Evolutionary conservation across 179 eudicot species (phyloP).

Genomic region (Drosera spatulata): DNA sequence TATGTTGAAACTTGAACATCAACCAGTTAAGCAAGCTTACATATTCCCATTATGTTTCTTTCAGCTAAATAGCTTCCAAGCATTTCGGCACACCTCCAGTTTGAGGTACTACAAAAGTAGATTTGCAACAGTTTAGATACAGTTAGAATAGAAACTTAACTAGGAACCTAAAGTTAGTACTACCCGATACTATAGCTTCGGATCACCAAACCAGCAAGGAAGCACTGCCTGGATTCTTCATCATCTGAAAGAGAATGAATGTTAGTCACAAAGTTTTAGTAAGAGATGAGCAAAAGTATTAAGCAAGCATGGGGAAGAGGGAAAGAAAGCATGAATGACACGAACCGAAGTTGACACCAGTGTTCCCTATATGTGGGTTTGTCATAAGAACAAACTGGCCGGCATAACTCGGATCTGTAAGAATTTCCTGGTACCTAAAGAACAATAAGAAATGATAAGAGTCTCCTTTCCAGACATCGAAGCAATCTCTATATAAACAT

Average conservation of each 20-base stretch:
- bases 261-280: background rate
- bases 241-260: conserved; percentile 37
- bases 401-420: conserved; percentile 98
- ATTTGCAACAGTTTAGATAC: no score
- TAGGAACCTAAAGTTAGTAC: background rate
- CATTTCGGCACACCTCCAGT: conserved; percentile 78
- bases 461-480: background rate
- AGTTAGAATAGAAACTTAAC: no score
- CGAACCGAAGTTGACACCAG: conserved; percentile 92
- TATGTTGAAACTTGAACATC: background rate
- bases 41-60: conserved; percentile 94
- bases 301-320: conserved; percentile 3
- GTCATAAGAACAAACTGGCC: conserved; percentile 99
- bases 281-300: conserved; percentile 5
- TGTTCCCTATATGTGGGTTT: conserved; percentile 92
- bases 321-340: conserved; percentile 5
- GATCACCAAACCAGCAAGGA: conserved; percentile 82
- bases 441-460: background rate
- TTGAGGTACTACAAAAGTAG: conserved; percentile 55
- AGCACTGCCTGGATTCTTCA: conserved; percentile 86
- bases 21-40: conserved; percentile 31
- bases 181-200: conserved; percentile 94
- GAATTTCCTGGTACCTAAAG: conserved; percentile 86
- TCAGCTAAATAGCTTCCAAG: conserved; percentile 77
- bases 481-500: no score